Percentiles rank a stretch among this genome's conserved stretches.
phyloP scores from a whole-genome alignment of 805 yeast genomes.

The Martiniozyma abietophila region DNA sequence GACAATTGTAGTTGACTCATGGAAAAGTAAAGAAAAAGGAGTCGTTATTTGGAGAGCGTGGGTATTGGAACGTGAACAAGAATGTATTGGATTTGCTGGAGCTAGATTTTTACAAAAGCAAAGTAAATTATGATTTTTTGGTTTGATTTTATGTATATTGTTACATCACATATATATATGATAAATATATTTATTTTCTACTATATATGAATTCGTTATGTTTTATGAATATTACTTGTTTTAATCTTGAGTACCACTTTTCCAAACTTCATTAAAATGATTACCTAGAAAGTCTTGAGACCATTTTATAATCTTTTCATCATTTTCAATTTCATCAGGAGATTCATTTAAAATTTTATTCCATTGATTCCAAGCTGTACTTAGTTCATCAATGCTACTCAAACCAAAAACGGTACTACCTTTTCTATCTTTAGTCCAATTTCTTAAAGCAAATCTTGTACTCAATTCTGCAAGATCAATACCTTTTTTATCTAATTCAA shows the following conservation, averaged over 20 bases:
- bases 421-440: constrained; percentile 36
- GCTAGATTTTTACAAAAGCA: constrained; percentile 33
- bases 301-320: constrained; percentile 32
- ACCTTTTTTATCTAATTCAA: constrained; percentile 29
- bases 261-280: constrained; percentile 62
- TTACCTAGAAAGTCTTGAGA: constrained; percentile 39
- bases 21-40: constrained; percentile 67
- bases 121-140: constrained; percentile 5
- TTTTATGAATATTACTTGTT: no score
- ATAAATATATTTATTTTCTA: no score
- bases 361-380: constrained; percentile 51
- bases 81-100: constrained; percentile 70
- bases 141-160: constrained; percentile 3
- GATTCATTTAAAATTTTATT: constrained; percentile 34
- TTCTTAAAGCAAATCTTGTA: constrained; percentile 59
- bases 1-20: constrained; percentile 66
- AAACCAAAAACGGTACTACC: constrained; percentile 76
- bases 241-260: constrained; percentile 24
- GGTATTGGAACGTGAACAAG: constrained; percentile 68
- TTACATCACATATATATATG: no score
- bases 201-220: no score
- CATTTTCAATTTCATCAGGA: constrained; percentile 27
- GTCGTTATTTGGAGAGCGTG: constrained; percentile 70
- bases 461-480: constrained; percentile 77
- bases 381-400: constrained; percentile 53